Percentiles rank a stretch among this genome's conserved stretches.
Conservation (phyloP, 2,329 filamentous ascomycete species). For the Trichoderma cornu-damae region DNA sequence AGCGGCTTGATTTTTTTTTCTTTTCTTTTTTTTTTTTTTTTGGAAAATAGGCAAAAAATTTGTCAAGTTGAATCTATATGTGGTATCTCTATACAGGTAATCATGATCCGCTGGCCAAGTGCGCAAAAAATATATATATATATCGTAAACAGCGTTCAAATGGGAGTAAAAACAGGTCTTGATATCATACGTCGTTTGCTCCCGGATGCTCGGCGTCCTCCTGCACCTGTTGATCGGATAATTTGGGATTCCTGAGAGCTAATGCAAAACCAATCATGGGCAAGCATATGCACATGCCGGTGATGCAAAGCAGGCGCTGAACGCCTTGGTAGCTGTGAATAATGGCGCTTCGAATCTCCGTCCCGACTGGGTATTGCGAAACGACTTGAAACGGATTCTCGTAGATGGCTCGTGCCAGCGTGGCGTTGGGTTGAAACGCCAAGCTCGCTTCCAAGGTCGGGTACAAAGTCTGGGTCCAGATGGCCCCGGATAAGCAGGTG, state of each 20-base stretch:
- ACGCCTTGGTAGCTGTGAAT: slow-evolving; percentile 42
- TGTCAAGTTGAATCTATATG: slow-evolving; percentile 12
- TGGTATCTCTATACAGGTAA: slow-evolving; percentile 10
- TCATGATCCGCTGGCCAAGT: not conserved
- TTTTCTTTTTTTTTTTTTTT: no score
- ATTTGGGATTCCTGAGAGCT: slow-evolving; percentile 39
- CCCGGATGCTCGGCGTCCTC: slow-evolving; percentile 19
- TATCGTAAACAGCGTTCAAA: no score
- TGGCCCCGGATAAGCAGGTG: slow-evolving; percentile 37
- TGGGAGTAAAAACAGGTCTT: no score
- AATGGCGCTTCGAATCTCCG: slow-evolving; percentile 40
- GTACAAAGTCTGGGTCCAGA: slow-evolving; percentile 40
- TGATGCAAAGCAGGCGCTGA: slow-evolving; percentile 42
- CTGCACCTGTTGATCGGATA: slow-evolving; percentile 36
- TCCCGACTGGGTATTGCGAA: slow-evolving; percentile 37
- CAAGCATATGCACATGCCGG: slow-evolving; percentile 42
- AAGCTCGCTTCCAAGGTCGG: slow-evolving; percentile 31
- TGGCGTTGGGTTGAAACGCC: slow-evolving; percentile 32
- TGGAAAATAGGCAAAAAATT: no score
- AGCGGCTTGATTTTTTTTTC: no score
- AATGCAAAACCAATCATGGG: slow-evolving; percentile 44
- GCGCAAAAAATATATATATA: not conserved
- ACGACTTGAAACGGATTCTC: slow-evolving; percentile 34
- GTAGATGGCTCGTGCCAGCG: slow-evolving; percentile 35
- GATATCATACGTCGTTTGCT: slow-evolving; percentile 5